Base-by-base conservation (phyloP, 306 rosid genomes). In the Hippophae gyantsensis region DNA sequence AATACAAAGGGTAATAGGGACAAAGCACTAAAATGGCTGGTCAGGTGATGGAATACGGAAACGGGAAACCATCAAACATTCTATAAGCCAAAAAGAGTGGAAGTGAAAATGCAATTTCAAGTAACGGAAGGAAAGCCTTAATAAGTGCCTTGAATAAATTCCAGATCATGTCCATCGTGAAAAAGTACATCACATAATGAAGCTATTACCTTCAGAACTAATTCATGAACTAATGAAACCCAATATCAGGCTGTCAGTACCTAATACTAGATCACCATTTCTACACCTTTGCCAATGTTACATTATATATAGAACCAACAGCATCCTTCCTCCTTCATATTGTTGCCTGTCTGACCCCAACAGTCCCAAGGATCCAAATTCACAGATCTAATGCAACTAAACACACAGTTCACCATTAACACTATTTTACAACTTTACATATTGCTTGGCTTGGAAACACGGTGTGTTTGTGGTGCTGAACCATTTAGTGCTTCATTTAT, bases 401-500 rank as follows among this genome's bases (percentile, higher is more conserved):
- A 44, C 41, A 70, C 73, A 43, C 32, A 43, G 56, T 12, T 18
- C 54, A 54, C 57, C 60, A 32, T 32, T 32, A 32, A 32, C 38
- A 32, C 38, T 32, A 32, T 32, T 18, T 18, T 18, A 18, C 7
- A 69, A 61, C 6, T 57, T 84, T 81, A 82, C 9, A 66, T 66
- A 53, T 81, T 68, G 52, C 78, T 32, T 55, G 86, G 23, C 23
- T 62, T 66, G 68, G 68, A 61, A 58, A 57, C 74, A n/a, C 74
- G 78, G 70, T 83, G 78, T 1, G 78, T 67, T 38, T 76, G 82
- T 67, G 88, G 74, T 11, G 77, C 90, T 70, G 69, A 79, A 13
- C 93, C 93, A 26, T 76, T 85, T 73, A 85, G 76, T 7, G 96
- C 95, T 75, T 92, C 93, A 11, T 88, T 72, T 82, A 92, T 82